Evolutionary conservation across 2,329 filamentous ascomycete genomes (phyloP), one percentile per base, ranked within the genome.

Genomic region (Catunica adiposa): DNA sequence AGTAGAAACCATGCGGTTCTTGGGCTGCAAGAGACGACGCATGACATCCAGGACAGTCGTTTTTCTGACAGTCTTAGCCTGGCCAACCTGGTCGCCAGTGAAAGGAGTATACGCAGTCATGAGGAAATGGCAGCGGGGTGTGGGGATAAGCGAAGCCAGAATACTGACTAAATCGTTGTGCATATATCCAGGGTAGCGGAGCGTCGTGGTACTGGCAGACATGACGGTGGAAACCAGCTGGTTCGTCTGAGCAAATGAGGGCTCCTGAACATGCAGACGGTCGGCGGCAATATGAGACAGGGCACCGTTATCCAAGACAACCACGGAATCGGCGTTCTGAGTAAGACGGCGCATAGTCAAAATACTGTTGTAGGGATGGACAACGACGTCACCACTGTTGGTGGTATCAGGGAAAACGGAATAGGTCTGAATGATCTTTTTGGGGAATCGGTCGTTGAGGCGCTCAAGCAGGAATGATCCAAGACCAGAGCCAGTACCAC

Each of bases 71-170:
- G 90, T 96, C 75, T 95, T 96, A 56, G 90, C 92, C 68, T 95
- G 87, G 66, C 96, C 90, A 56, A 98, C 86, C 65, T 92, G 92
- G 66, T 96, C 88, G 59, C 89, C 87, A 0, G 92, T 97, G 66
- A 98, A 98, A 4, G 92, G 92, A 0, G 92, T 98, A 72, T 98
- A 98, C 46, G 90, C 88, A 3, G 92, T 98, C 82, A 96, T 94
- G 58, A 98, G 76, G 78, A 98, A 98, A 71, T 98, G 94, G 66
- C 89, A 95, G 62, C 92, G 83, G 8, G 92, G 94, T 0, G 90
- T 98, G 1, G 92, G 92, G 60, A 98, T 97, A 44, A 98, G 77
- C 20, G 89, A 94, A 23, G 94, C 92, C 57, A 98, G 78, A 63
- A 98, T 97, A 69, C 90, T 92, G 65, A 95, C 89, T 15, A 98